Percentiles rank a stretch among this genome's conserved stretches.
Evolutionary conservation across 2,329 filamentous ascomycete species (phyloP).

Genomic region (Stagonosporopsis vannaccii): DNA sequence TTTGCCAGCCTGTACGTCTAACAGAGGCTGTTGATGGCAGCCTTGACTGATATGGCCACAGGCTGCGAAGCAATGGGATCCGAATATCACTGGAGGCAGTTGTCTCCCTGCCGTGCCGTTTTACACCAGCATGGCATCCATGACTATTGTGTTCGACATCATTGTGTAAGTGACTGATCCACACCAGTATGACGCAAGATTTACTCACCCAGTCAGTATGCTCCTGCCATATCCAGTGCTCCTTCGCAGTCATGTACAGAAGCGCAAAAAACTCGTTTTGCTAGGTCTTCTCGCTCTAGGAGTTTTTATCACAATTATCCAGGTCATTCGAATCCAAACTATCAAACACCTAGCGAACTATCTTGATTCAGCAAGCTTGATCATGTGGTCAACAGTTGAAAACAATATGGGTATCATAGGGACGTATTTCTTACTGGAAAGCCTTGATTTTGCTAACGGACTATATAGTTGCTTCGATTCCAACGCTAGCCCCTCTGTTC

Average conservation of each 20-base stretch:
- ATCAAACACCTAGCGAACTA: conserved; percentile 24
- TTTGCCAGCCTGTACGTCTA: conserved; percentile 21
- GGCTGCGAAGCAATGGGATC: conserved; percentile 25
- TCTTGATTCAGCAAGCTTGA: conserved; percentile 22
- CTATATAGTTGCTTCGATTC: conserved; percentile 17
- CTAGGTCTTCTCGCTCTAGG: conserved; percentile 22
- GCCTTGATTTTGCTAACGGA: too few relatives aligned
- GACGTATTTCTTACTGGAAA: not conserved
- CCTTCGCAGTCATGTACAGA: conserved; percentile 21
- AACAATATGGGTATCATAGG: conserved; percentile 27
- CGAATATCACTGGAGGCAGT: conserved; percentile 17
- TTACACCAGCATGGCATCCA: conserved; percentile 25
- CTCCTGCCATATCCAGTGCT: conserved; percentile 24
- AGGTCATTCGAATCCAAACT: conserved; percentile 22
- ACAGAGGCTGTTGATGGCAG: too few relatives aligned
- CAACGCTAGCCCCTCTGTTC: conserved; percentile 23
- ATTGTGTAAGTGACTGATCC: conserved; percentile 12
- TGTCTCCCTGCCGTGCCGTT: conserved; percentile 23
- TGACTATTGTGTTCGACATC: conserved; percentile 22
- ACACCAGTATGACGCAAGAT: too few relatives aligned
- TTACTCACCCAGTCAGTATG: conserved; percentile 13
- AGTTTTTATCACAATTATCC: conserved; percentile 26
- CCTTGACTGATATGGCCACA: not conserved
- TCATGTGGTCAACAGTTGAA: conserved; percentile 28
- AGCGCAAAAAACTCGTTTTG: conserved; percentile 20